A percentile compares a stretch with the other conserved stretches of the same genome.
Evolutionary conservation across 257 asterid species (phyloP).

Genomic region (Solanum ossicruentum): DNA sequence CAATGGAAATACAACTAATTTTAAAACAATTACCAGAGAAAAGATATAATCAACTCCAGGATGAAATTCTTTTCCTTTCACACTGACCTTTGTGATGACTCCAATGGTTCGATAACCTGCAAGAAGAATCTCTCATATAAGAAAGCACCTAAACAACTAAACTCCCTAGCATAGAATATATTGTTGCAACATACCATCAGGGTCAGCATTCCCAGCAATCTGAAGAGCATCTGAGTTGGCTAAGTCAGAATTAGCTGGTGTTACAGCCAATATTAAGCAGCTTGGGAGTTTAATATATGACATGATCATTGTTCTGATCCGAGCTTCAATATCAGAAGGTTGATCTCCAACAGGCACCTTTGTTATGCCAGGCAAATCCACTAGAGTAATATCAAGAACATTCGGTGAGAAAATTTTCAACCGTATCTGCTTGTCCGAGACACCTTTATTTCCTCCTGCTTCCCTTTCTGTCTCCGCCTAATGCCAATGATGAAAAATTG

Average conservation of each 20-base stretch:
- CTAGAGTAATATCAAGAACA: conserved; percentile 90
- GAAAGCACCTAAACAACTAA: neutral
- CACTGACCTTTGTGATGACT: conserved; percentile 73
- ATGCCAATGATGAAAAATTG: neutral
- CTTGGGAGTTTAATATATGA: conserved; percentile 53
- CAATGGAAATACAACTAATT: conserved; percentile 1
- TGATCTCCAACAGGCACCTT: conserved; percentile 98
- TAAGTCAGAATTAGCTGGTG: conserved; percentile 93
- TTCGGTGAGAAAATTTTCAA: conserved; percentile 81
- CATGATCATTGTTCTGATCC: conserved; percentile 92
- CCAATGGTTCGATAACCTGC: conserved; percentile 94
- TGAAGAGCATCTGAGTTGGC: conserved; percentile 99
- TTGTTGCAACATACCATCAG: conserved; percentile 48
- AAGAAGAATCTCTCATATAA: conserved; percentile 5
- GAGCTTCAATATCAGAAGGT: conserved; percentile 93
- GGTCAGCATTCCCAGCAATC: conserved; percentile 94
- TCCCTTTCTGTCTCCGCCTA: conserved; percentile 88
- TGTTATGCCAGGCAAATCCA: conserved; percentile 94
- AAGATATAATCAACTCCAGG: neutral
- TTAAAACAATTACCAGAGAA: neutral
- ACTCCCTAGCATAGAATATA: neutral
- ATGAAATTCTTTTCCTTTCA: neutral
- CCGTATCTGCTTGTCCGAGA: conserved; percentile 78
- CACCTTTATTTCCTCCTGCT: conserved; percentile 82
- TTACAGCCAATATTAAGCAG: conserved; percentile 84